Conservation (phyloP, 2,329 filamentous ascomycete genomes). For the Aspergillus caelatus region DNA sequence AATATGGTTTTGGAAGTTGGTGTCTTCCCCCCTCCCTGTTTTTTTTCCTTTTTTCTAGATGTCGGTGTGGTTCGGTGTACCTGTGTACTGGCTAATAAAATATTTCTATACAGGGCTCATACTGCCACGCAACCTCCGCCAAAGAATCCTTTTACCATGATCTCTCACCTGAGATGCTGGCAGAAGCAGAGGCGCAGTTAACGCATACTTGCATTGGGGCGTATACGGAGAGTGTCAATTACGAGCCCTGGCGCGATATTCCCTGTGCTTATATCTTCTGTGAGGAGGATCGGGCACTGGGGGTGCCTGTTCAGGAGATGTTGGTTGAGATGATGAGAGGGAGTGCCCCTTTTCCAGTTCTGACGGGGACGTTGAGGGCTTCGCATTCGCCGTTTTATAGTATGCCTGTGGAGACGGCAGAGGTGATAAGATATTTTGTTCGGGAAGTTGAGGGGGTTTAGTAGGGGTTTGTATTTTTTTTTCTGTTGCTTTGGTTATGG, state of each 20-base stretch:
- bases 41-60: not conserved
- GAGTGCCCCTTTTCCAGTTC: not conserved
- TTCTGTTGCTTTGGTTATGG: not conserved
- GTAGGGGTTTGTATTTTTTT: not conserved
- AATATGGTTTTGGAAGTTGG: constrained; percentile 28
- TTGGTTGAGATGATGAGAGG: constrained; percentile 21
- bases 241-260: constrained; percentile 39
- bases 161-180: constrained; percentile 26
- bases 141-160: constrained; percentile 33
- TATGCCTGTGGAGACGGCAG: constrained; percentile 37
- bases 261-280: constrained; percentile 40
- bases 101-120: constrained; percentile 17
- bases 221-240: constrained; percentile 28
- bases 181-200: constrained; percentile 25
- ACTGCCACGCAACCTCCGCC: constrained; percentile 13
- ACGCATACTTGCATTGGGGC: constrained; percentile 30
- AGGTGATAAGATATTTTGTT: constrained; percentile 15
- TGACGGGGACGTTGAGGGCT: constrained; percentile 27
- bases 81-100: too few species aligned
- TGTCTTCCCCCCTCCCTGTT: not conserved
- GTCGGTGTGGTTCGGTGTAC: too few species aligned
- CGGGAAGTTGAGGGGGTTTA: not conserved
- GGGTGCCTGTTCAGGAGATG: constrained; percentile 31
- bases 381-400: constrained; percentile 49
- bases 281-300: constrained; percentile 40